Base-by-base conservation (phyloP, 352 stramenopile genomes). In the Globisporangium paddicum region DNA sequence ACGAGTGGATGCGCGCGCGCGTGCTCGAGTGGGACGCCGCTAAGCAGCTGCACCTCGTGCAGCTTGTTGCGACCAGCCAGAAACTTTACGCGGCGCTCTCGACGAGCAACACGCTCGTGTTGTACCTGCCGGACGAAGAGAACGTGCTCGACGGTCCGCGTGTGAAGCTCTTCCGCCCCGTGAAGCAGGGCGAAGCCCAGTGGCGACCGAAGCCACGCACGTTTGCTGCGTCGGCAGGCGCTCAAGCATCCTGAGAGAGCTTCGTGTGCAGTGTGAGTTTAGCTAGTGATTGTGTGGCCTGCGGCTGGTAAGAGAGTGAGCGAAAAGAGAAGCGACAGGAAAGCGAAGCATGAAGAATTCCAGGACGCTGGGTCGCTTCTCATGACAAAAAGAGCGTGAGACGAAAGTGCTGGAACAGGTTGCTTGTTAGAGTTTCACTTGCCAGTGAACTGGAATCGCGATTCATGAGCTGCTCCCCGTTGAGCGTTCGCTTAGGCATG, bases 181-280 rank as follows among this genome's bases (percentile, higher is more conserved):
- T 84, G 58, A 68, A 69, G 16, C 60, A 87, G n/a, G 79, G 75
- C n/a, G 48, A 61, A 14, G 51, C 63, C 28, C 73, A 90, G 47
- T 95, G 82, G 82, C 82, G 78, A 23, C 85, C 85, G 10, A 89
- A 87, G 64, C 81, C 82, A 8, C 75, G 77, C 40, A 71, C 72
- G 53, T 95, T 95, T 60, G 71, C 75, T 11, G 7, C 14, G 10
- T 28, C 45, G 5, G 23, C 19, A 16, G 11, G 18, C 23, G 18
- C 3, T 28, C 28, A 5, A 56, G 30, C 53, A 14, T 40, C 38
- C 11, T 60, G 21, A 32, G 14, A 46, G 18, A 46, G 9, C 21
- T 8, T 26, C 40, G 25, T 23, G n/a, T 5, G 18, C 40, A 13
- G 7, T 13, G n/a, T 25, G 7, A 26, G 28, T 32, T 32, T 32